phyloP scores from a whole-genome alignment of 192 early-diverging fungal genomes.

The Coemansia sp. region DNA sequence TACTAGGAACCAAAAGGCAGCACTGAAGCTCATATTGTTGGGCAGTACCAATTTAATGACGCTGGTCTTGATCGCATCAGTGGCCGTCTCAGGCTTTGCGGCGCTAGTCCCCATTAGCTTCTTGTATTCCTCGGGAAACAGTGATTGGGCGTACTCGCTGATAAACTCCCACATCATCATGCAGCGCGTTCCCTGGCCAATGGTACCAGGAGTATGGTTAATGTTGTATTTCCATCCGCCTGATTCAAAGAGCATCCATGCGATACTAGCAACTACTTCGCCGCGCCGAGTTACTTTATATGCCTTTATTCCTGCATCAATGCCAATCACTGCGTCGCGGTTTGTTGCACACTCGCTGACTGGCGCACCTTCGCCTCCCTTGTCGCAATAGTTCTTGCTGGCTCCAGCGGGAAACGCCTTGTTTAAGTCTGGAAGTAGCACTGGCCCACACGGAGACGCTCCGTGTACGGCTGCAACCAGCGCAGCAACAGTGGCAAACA shows the following conservation, averaged over 20 bases:
- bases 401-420: background rate
- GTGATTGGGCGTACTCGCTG: slow-evolving; percentile 27
- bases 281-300: slow-evolving; percentile 31
- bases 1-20: slow-evolving; percentile 43
- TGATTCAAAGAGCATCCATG: slow-evolving; percentile 42
- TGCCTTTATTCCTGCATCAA: slow-evolving; percentile 29
- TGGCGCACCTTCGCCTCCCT: background rate
- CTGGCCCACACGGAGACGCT: background rate
- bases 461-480: background rate
- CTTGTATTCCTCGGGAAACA: slow-evolving; percentile 24
- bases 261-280: slow-evolving; percentile 37
- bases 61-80: slow-evolving; percentile 6
- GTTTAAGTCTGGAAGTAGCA: slow-evolving; percentile 3
- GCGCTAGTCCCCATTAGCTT: slow-evolving; percentile 4
- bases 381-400: background rate
- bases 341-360: slow-evolving; percentile 31
- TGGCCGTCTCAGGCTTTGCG: background rate
- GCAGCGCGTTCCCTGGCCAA: slow-evolving; percentile 38
- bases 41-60: slow-evolving; percentile 31
- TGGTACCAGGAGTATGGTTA: slow-evolving; percentile 16
- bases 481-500: background rate
- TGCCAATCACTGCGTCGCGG: slow-evolving; percentile 18
- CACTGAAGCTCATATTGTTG: slow-evolving; percentile 33
- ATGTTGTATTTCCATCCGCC: slow-evolving; percentile 37
- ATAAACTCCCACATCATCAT: slow-evolving; percentile 41